Conservation (phyloP, 2,329 filamentous ascomycete genomes). For the Fusarium sp. region DNA sequence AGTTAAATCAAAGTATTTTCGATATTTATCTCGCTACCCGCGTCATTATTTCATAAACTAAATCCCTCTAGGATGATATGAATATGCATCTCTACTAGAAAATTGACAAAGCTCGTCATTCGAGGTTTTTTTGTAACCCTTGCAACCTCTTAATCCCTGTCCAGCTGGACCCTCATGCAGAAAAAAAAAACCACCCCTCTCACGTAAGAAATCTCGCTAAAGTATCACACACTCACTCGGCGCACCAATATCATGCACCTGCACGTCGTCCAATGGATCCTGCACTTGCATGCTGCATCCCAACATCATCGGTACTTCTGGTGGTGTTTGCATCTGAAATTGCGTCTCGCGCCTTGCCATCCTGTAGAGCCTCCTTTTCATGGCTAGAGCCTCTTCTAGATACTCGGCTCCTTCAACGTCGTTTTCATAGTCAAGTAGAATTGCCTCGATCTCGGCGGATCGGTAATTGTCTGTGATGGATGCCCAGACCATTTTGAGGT, state of each 20-base stretch:
- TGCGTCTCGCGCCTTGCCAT: slow-evolving; percentile 19
- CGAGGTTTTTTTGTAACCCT: too few species aligned
- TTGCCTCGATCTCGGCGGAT: slow-evolving; percentile 12
- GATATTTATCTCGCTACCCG: too few species aligned
- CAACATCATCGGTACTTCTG: neutral
- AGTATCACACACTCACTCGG: slow-evolving; percentile 1
- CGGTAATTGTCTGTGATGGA: slow-evolving; percentile 18
- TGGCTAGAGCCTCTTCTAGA: slow-evolving; percentile 22
- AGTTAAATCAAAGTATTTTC: too few species aligned
- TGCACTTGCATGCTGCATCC: neutral
- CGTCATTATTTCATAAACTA: too few species aligned
- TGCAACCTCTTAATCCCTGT: neutral
- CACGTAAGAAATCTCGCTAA: neutral
- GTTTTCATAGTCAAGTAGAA: slow-evolving; percentile 32
- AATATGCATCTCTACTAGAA: too few species aligned
- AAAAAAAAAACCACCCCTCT: neutral
- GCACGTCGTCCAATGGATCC: neutral
- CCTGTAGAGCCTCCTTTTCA: slow-evolving; percentile 17
- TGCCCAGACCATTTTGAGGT: slow-evolving; percentile 34
- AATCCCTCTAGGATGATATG: too few species aligned
- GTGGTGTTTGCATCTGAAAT: neutral
- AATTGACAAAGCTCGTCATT: too few species aligned
- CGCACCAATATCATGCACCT: neutral
- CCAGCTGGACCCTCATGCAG: neutral
- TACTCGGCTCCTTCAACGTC: slow-evolving; percentile 32